Evolutionary conservation across 768 basidiomycete genomes (phyloP), one percentile per base, ranked within the genome.

Genomic region (Mycena leptocephala): DNA sequence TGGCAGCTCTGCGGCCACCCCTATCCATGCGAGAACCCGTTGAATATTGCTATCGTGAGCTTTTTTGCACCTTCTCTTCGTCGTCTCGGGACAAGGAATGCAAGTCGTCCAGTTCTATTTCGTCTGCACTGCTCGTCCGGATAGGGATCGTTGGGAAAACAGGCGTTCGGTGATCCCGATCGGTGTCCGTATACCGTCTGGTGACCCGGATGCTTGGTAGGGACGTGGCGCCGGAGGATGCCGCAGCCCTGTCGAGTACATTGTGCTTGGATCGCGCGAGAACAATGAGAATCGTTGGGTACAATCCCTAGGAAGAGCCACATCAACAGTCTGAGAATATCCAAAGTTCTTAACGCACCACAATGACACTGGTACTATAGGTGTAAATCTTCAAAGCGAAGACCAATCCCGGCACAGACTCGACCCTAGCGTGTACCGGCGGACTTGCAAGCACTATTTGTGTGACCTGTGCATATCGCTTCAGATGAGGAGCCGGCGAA

Each of bases 191-290:
- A 33, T 32, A 7, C 56, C 18, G 5, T 13, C 56, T 5, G 56
- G 56, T 18, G 5, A 65, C 32, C 48, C 24, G 46, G 22, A 66
- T 46, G 32, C 51, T 66, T 26, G 65, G 32, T 66, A 53, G 16
- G 8, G 65, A 33, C n/a, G 65, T 66, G 10, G 35, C 8, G 33
- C 14, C 30, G 48, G 65, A 66, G 20, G 67, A 69, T 18, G 61
- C 62, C 24, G 48, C 70, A 24, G 58, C 71, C 26, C 33, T 72
- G 51, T 61, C 72, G 7, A 58, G 32, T 8, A 58, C 56, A 33
- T 58, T 48, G 51, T 68, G 72, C 28, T 68, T 74, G 64, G 72
- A 74, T 33, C 46, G 13, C 41, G 72, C 72, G 56, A 74, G 72
- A 41, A 74, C 64, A 48, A 74, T 51, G 18, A 74, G 41, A 33